Conservation (phyloP, 2,329 filamentous ascomycete genomes). For the Cytospora paraplurivora region DNA sequence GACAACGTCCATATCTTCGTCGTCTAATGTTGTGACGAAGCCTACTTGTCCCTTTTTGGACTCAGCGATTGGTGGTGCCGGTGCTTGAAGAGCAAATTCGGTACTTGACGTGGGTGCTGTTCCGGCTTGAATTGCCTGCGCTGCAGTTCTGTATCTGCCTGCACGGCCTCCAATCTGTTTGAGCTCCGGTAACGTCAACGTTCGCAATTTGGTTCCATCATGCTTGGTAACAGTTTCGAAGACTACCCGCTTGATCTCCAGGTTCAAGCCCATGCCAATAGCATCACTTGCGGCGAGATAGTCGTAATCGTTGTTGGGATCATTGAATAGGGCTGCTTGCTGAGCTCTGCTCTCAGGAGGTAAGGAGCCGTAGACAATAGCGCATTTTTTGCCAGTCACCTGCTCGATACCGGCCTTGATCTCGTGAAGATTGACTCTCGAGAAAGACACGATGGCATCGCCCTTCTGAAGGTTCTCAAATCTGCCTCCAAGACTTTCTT, state of each 20-base stretch:
- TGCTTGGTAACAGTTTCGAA: constrained; percentile 80
- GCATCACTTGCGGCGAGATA: constrained; percentile 92
- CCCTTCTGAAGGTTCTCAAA: constrained; percentile 76
- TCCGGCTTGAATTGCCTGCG: constrained; percentile 48
- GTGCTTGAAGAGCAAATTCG: not conserved
- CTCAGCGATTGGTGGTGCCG: constrained; percentile 20
- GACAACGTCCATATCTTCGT: constrained; percentile 66
- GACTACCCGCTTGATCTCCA: constrained; percentile 88
- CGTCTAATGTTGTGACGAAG: constrained; percentile 76
- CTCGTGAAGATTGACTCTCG: constrained; percentile 76
- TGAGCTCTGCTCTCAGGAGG: constrained; percentile 91
- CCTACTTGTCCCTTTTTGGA: constrained; percentile 50
- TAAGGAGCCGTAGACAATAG: constrained; percentile 88
- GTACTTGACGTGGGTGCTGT: not conserved
- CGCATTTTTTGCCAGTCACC: constrained; percentile 75
- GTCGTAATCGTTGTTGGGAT: constrained; percentile 94
- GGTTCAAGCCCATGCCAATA: constrained; percentile 94
- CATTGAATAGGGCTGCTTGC: constrained; percentile 92
- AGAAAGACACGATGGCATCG: constrained; percentile 88
- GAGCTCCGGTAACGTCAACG: constrained; percentile 73
- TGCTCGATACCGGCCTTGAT: constrained; percentile 78
- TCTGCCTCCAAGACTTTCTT: constrained; percentile 62
- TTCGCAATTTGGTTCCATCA: constrained; percentile 59
- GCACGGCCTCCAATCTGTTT: constrained; percentile 96
- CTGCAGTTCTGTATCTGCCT: constrained; percentile 78